phyloP scores from a whole-genome alignment of 306 rosid genomes.

The Albizia julibrissin region DNA sequence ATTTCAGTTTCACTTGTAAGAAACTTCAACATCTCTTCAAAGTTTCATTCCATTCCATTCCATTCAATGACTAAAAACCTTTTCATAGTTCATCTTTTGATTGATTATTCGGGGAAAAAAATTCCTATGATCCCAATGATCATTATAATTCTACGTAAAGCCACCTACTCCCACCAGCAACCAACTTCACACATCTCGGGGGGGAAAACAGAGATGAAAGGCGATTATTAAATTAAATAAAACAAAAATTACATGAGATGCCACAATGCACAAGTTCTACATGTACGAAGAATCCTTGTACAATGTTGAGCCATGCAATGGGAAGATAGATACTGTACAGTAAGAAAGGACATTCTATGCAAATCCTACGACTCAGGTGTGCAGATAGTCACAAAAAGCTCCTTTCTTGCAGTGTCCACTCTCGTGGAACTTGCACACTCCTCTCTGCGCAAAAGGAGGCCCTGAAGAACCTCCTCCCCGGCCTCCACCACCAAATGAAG shows the following conservation, averaged over 20 bases:
- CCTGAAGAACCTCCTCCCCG: constrained; percentile 74
- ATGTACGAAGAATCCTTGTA: constrained; percentile 43
- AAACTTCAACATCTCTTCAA: background rate
- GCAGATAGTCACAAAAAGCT: constrained; percentile 77
- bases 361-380: constrained; percentile 53
- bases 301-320: constrained; percentile 48
- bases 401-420: constrained; percentile 95
- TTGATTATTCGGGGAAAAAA: background rate
- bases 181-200: constrained; percentile 31
- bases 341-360: constrained; percentile 44
- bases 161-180: background rate
- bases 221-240: background rate
- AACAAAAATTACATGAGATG: constrained; percentile 31
- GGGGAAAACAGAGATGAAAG: background rate
- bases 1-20: background rate
- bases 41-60: background rate
- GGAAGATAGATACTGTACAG: constrained; percentile 72
- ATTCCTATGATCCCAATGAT: background rate
- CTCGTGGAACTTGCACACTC: constrained; percentile 77
- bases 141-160: constrained; percentile 15
- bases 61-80: background rate
- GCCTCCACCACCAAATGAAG: constrained; percentile 60
- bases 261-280: constrained; percentile 51
- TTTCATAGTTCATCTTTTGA: background rate
- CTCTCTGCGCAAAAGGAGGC: constrained; percentile 72